phyloP scores from a whole-genome alignment of 23 red algal genomes.

The Gracilaria caudata region DNA sequence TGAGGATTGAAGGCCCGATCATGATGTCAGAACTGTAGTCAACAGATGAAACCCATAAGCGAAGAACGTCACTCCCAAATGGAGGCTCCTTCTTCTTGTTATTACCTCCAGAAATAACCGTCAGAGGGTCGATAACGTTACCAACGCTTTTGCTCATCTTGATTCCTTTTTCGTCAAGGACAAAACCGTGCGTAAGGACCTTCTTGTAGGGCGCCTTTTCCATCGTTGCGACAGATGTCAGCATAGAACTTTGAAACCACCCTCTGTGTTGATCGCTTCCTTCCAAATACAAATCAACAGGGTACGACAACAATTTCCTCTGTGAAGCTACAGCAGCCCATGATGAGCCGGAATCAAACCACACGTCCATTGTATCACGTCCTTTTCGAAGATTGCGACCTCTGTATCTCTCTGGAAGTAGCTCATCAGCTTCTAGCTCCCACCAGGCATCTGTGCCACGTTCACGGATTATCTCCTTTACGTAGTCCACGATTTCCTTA shows the following conservation, averaged over 20 bases:
- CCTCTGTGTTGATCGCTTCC: slow-evolving; percentile 97
- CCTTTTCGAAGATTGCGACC: slow-evolving; percentile 80
- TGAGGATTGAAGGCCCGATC: slow-evolving; percentile 88
- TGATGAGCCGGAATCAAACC: slow-evolving; percentile 99
- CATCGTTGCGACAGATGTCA: slow-evolving; percentile 91
- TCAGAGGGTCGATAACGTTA: slow-evolving; percentile 96
- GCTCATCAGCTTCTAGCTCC: slow-evolving; percentile 79
- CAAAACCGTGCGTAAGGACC: slow-evolving; percentile 97
- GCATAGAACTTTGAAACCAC: slow-evolving; percentile 98
- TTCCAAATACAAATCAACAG: slow-evolving; percentile 96
- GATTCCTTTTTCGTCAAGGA: slow-evolving; percentile 94
- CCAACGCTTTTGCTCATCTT: slow-evolving; percentile 99
- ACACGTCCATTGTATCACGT: slow-evolving; percentile 98
- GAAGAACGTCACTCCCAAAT: slow-evolving; percentile 90
- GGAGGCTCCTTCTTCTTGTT: slow-evolving; percentile 91
- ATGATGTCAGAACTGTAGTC: slow-evolving; percentile 94
- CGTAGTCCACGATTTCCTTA: slow-evolving; percentile 76
- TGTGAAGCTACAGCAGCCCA: slow-evolving; percentile 79
- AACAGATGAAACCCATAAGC: slow-evolving; percentile 92
- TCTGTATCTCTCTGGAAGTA: slow-evolving; percentile 73
- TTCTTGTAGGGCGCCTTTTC: slow-evolving; percentile 82
- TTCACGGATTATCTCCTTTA: slow-evolving; percentile 64
- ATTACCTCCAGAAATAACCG: slow-evolving; percentile 86
- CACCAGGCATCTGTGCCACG: slow-evolving; percentile 95
- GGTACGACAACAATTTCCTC: slow-evolving; percentile 27